phyloP scores from a whole-genome alignment of 2,329 filamentous ascomycete species.

The Alternaria tenuissima region DNA sequence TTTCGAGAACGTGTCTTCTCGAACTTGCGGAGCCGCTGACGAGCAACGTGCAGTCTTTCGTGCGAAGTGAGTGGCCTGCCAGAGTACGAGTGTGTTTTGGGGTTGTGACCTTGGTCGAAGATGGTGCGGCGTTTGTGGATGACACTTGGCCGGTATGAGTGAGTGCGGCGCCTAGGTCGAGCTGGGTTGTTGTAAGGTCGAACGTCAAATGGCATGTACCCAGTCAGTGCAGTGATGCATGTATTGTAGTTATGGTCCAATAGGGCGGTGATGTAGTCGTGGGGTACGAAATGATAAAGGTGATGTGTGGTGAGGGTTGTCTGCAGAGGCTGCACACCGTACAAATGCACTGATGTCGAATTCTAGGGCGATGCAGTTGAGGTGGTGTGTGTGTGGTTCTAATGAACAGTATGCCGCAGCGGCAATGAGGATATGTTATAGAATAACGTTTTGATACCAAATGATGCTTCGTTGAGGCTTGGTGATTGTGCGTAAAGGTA shows the following conservation, averaged over 20 bases:
- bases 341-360: not conserved
- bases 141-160: not conserved
- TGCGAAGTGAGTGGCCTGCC: slow-evolving; percentile 2
- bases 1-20: slow-evolving; percentile 8
- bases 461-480: not conserved
- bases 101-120: not conserved
- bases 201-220: slow-evolving; percentile 8
- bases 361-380: not conserved
- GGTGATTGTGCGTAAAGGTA: not conserved
- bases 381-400: not conserved
- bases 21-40: slow-evolving; percentile 15
- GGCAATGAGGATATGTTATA: not conserved
- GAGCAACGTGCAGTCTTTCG: slow-evolving; percentile 16
- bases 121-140: not conserved
- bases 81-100: not conserved
- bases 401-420: not conserved
- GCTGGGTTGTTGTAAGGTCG: not conserved
- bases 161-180: not conserved
- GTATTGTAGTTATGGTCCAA: not conserved
- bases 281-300: not conserved
- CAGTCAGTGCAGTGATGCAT: not conserved
- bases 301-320: not conserved
- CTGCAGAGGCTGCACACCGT: not conserved
- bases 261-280: not conserved
- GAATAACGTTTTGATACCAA: not conserved